phyloP scores from a whole-genome alignment of 2,329 filamentous ascomycete genomes.

The Aspergillus sp. region DNA sequence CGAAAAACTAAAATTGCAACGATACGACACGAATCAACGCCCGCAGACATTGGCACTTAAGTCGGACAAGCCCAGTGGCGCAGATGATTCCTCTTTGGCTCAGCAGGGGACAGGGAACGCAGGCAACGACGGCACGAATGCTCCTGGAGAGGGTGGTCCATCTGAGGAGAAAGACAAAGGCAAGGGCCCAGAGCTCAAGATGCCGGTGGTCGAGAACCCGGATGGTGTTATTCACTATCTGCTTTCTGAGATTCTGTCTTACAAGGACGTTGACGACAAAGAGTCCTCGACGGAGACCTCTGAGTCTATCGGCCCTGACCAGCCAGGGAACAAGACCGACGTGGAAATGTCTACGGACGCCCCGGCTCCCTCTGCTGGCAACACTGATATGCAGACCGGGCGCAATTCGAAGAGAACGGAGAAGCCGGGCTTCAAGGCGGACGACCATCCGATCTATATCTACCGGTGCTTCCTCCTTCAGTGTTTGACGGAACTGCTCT shows the following conservation, averaged over 20 bases:
- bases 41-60: constrained; percentile 47
- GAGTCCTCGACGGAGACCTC: constrained; percentile 40
- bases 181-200: constrained; percentile 63
- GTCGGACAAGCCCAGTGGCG: constrained; percentile 30
- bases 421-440: constrained; percentile 75
- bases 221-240: constrained; percentile 94
- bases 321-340: constrained; percentile 32
- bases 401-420: constrained; percentile 51
- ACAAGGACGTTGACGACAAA: constrained; percentile 85
- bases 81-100: constrained; percentile 14
- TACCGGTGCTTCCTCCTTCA: constrained; percentile 93
- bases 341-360: constrained; percentile 42
- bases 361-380: constrained; percentile 24
- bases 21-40: constrained; percentile 49
- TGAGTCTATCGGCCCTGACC: constrained; percentile 21
- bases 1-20: constrained; percentile 66
- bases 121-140: constrained; percentile 24
- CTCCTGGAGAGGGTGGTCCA: constrained; percentile 9
- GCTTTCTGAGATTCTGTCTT: constrained; percentile 82
- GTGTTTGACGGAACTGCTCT: constrained; percentile 79
- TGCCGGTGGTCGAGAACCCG: constrained; percentile 79
- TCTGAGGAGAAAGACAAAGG: constrained; percentile 24
- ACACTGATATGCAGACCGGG: constrained; percentile 17
- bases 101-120: constrained; percentile 16
- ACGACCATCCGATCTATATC: constrained; percentile 91